These are phyloP conservation scores for Fusarium tuaranense DNA, from an alignment of 2,329 filamentous ascomycete genomes.

Conservation along the genomic window DNA sequence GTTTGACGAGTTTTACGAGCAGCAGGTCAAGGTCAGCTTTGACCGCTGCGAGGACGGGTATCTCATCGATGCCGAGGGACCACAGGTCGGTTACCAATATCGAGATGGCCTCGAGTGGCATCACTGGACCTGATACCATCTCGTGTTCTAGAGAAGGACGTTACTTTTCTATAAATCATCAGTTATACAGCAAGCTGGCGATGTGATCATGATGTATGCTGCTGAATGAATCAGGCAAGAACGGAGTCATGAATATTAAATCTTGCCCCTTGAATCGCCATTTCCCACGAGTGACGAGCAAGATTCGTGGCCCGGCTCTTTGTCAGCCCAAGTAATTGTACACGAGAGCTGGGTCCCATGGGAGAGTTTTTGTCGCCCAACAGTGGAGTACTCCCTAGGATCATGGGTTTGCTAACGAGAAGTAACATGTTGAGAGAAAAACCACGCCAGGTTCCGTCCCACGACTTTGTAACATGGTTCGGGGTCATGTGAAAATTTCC, in stretches of 20 bases:
- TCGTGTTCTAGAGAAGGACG: neutral
- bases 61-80: conserved; percentile 66
- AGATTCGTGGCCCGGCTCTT: conserved; percentile 1
- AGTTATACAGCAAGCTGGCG: neutral
- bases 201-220: neutral
- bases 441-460: conserved; percentile 7
- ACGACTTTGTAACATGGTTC: conserved; percentile 10
- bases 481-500: conserved; percentile 18
- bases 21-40: conserved; percentile 62
- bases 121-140: conserved; percentile 40
- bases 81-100: conserved; percentile 51
- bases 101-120: conserved; percentile 45
- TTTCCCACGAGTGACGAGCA: neutral
- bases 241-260: neutral
- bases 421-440: neutral
- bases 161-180: neutral
- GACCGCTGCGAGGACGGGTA: conserved; percentile 68
- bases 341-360: neutral
- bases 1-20: conserved; percentile 66
- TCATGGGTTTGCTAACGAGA: conserved; percentile 7
- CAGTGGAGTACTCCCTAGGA: conserved; percentile 16
- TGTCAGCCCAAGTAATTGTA: neutral
- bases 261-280: neutral
- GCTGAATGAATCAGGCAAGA: neutral
- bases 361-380: conserved; percentile 1